Percentiles rank a stretch among this genome's conserved stretches.
Evolutionary conservation across 148 eudicot genomes (phyloP).

Genomic region (Arctostaphylos glauca): DNA sequence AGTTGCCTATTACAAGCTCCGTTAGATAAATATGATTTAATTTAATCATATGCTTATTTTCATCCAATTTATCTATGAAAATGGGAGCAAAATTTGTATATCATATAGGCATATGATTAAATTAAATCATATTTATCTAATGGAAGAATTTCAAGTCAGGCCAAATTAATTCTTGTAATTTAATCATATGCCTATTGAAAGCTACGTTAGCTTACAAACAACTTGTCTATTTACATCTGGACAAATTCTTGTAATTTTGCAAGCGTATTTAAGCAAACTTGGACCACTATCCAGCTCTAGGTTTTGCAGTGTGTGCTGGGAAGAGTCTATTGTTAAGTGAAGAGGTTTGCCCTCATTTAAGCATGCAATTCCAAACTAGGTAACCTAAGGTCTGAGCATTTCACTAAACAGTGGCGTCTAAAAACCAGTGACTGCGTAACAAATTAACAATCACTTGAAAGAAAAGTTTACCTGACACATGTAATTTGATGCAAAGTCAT

Average conservation of each 20-base stretch:
- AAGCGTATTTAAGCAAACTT: slow-evolving; percentile 1
- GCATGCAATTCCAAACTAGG: neutral
- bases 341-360: neutral
- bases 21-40: neutral
- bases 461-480: slow-evolving; percentile 85
- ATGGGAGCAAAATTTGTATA: too few relatives aligned
- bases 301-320: neutral
- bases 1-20: neutral
- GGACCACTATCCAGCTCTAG: neutral
- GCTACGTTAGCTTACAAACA: too few relatives aligned
- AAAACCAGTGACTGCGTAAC: neutral
- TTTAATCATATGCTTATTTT: too few relatives aligned
- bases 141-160: too few relatives aligned
- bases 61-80: neutral
- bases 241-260: neutral
- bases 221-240: neutral
- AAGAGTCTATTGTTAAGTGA: neutral
- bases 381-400: too few relatives aligned
- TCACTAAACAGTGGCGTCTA: neutral
- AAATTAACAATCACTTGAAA: neutral
- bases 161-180: too few relatives aligned
- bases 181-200: too few relatives aligned
- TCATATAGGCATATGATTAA: too few relatives aligned
- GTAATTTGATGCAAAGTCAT: slow-evolving; percentile 90
- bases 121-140: too few relatives aligned